Evolutionary conservation across 352 stramenopile genomes (phyloP), one percentile per base, ranked within the genome.

Genomic region (Pythium phragmiticola): DNA sequence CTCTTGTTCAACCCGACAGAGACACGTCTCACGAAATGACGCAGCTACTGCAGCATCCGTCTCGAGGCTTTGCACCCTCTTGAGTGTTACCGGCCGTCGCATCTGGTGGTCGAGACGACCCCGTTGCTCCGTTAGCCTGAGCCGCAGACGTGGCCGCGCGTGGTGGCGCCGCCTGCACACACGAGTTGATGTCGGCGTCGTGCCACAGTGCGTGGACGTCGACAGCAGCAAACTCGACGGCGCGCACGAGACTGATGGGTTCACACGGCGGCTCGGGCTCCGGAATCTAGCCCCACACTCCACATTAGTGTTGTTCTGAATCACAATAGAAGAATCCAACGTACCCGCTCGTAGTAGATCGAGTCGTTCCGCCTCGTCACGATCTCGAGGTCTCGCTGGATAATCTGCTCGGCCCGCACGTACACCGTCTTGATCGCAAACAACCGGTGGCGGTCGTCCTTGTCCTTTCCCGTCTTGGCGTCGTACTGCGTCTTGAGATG

Each of bases 371-470:
- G 78, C 41, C 82, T 74, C 0, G 82, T 82, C 47, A 84, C 75
- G 51, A 91, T 86, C 57, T 91, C 78, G 23, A 91, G 39, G 45
- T 89, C 80, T 47, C 82, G 76, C 59, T 85, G 69, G 43, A 91
- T 73, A 42, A 91, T 84, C 60, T 88, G 75, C 60, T 84, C 71
- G 30, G 75, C 77, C n/a, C 82, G 76, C 52, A 80, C 43, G 63
- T 83, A 87, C 16, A 87, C 61, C 2, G 69, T 57, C 36, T 70
- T 64, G 57, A 88, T 65, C 42, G 73, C 71, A 11, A 68, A 50
- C 51, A 73, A 53, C 8, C 77, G 77, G 21, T 74, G 48, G 16
- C 67, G 78, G 59, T 80, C 74, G 11, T 78, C 60, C 45, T 76
- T 74, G 46, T 76, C 42, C 7, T 19, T 17, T 48, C 14, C 19